Conservation (phyloP, 129 eudicot genomes). For the Sambucus nigra region DNA sequence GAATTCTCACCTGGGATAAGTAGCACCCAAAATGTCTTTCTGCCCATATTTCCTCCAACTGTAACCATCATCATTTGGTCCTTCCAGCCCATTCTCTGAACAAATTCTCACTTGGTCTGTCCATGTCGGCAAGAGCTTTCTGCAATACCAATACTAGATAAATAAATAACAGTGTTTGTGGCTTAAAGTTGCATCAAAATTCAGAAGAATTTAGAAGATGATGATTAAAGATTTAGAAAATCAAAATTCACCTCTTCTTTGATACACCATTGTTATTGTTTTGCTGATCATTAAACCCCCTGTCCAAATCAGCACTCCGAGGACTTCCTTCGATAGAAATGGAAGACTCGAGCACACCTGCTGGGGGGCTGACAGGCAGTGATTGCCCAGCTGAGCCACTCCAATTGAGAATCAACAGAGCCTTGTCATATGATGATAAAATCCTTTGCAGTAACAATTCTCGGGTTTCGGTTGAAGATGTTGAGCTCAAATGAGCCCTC, state of each 20-base stretch:
- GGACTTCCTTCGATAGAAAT: conserved; percentile 38
- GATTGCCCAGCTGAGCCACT: conserved; percentile 28
- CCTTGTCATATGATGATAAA: conserved; percentile 54
- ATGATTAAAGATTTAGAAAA: neutral
- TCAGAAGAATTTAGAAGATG: neutral
- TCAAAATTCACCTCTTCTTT: conserved; percentile 47
- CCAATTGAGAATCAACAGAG: conserved; percentile 44
- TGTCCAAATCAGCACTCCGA: conserved; percentile 25
- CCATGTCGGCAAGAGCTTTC: conserved; percentile 60
- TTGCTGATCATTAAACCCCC: conserved; percentile 13
- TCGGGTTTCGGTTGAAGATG: conserved; percentile 26
- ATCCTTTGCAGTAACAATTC: conserved; percentile 41
- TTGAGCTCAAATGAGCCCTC: conserved; percentile 33
- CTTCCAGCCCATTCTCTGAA: conserved; percentile 64
- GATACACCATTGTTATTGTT: conserved; percentile 28
- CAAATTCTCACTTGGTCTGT: conserved; percentile 54
- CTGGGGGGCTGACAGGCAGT: conserved; percentile 8
- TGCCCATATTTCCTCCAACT: conserved; percentile 99
- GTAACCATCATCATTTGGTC: conserved; percentile 68
- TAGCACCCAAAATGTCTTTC: conserved; percentile 87
- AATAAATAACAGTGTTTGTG: too few species aligned
- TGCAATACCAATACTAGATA: conserved; percentile 18
- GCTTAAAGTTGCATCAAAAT: too few species aligned
- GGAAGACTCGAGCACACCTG: conserved; percentile 32
- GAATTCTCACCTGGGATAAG: conserved; percentile 55